Conservation (phyloP, 208 protist genomes). For the Acanthamoeba sp. region DNA sequence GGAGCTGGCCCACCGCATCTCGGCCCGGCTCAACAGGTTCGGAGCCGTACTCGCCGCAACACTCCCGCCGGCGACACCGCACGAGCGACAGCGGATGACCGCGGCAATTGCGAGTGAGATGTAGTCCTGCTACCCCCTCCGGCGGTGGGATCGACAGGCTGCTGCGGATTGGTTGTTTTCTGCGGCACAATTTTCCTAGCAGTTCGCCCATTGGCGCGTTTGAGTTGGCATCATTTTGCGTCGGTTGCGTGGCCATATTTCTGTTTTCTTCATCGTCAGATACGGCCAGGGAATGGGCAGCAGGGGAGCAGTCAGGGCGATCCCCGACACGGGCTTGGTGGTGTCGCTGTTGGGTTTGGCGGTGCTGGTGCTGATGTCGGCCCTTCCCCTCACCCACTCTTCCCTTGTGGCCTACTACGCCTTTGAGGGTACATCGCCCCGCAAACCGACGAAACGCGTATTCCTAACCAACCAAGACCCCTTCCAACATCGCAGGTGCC, state of each 20-base stretch:
- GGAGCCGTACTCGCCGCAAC: neutral
- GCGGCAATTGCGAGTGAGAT: too few relatives aligned
- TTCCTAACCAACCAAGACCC: neutral
- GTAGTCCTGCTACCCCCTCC: neutral
- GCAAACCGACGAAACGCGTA: too few relatives aligned
- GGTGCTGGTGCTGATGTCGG: neutral
- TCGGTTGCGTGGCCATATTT: neutral
- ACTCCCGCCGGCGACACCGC: neutral
- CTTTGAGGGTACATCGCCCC: neutral
- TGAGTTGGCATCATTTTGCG: neutral
- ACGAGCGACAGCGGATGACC: neutral
- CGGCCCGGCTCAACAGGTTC: neutral
- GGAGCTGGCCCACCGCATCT: neutral
- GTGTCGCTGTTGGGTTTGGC: too few relatives aligned
- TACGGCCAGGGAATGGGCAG: too few relatives aligned
- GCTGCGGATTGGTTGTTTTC: neutral
- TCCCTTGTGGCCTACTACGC: constrained; percentile 13
- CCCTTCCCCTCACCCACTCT: neutral
- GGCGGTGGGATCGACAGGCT: too few relatives aligned
- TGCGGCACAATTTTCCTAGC: neutral
- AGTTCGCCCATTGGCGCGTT: neutral
- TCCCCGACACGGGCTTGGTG: neutral
- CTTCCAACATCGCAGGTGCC: neutral
- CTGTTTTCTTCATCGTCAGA: too few relatives aligned
- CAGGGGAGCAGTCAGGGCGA: too few relatives aligned